A percentile compares a stretch with the other conserved stretches of the same genome.
Conservation (phyloP, 345 rosid genomes). For the Camelina laxa region DNA sequence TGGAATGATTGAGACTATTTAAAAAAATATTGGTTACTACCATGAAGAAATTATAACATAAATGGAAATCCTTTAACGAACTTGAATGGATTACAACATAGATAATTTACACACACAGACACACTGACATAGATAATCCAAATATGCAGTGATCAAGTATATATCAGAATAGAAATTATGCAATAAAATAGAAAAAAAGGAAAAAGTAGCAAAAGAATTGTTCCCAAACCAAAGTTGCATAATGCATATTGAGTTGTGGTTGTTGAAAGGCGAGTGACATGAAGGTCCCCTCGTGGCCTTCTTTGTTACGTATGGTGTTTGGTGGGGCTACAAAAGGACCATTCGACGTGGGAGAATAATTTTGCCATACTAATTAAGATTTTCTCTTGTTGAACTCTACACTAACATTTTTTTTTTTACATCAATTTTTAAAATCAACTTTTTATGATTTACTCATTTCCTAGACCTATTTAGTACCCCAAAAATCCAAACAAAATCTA, state of each 20-base stretch:
- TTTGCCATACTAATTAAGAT: background rate
- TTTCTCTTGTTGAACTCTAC: background rate
- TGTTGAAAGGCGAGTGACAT: constrained; percentile 33
- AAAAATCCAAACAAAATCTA: background rate
- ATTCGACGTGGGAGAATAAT: constrained; percentile 7
- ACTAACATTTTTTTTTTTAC: background rate
- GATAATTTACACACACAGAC: background rate
- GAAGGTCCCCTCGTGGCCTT: constrained; percentile 37
- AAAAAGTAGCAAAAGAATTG: background rate
- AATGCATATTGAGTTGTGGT: constrained; percentile 12
- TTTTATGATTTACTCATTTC: background rate
- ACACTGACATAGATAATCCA: background rate
- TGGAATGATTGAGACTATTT: background rate
- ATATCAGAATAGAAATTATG: background rate
- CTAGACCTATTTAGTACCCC: background rate
- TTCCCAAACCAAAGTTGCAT: background rate
- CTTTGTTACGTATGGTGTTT: constrained; percentile 10
- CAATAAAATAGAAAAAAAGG: background rate
- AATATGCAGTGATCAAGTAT: background rate
- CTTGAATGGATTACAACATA: background rate
- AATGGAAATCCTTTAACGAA: background rate
- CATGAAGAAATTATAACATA: background rate
- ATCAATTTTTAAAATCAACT: background rate
- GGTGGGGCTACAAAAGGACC: constrained; percentile 35
- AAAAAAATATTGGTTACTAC: background rate